Evolutionary conservation across 164 flowering plant genomes (phyloP), one percentile per base, ranked within the genome.

Genomic region (Liquidambar formosana): DNA sequence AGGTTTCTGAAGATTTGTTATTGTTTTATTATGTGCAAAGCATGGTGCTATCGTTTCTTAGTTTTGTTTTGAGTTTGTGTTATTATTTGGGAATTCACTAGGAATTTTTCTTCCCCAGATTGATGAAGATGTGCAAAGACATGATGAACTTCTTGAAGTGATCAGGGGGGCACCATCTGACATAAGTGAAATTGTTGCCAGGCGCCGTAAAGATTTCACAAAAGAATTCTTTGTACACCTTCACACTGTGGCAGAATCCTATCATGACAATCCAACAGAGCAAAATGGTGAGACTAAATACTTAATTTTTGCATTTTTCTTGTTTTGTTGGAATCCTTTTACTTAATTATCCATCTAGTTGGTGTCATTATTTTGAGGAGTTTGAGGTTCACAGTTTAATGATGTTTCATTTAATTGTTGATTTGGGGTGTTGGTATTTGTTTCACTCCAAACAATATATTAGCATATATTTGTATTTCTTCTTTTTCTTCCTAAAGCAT

Each of bases 161-260:
- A 68, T 93, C 22, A 84, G 64, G 69, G 76, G 53, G 16, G 68
- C 83, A 14, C 78, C 84, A 66, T 75, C 89, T 61, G 90, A 86
- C 56, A 72, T 91, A 5, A 78, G 62, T 72, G 88, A 77, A 63
- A 64, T 96, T 75, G 89, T 96, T 73, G 76, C 91, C 27, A 83
- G 79, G 77, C 86, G 94, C 14, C 94, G 96, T 8, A 93, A 91
- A 75, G 98, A 96, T 79, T 96, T 96, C 63, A 96, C 99, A 0
- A 80, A 83, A 64, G 98, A 96, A 66, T 96, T 96, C 69, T 96
- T 96, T 75, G 80, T 72, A 65, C 99, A 96, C 79, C 80, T 96
- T 79, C 80, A 82, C 63, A 82, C 87, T 27, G 91, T 96, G 11
- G 90, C 92, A 54, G 79, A 86, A 72, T 93, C 99, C 8, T 89